Evolutionary conservation across 805 yeast species (phyloP), one percentile per base, ranked within the genome.

Genomic region (Candida parachauliodes): DNA sequence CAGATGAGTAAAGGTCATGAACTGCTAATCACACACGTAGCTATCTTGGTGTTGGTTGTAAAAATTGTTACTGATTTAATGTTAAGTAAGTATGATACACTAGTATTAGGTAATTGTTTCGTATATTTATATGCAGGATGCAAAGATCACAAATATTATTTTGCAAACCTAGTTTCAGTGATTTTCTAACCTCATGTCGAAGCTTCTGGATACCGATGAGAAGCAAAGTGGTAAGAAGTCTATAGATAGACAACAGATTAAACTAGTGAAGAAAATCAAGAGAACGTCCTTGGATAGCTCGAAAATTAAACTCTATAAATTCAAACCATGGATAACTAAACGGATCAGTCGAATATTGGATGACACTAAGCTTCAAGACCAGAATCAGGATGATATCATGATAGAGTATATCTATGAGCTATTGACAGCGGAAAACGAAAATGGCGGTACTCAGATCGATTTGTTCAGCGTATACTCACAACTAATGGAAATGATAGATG

Each of bases 311-410:
- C 43, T 58, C 32, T 45, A 40, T 0, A 58, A 69, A n/a, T 55
- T 75, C 3, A 54, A 59, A 34, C 43, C 44, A 11, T 76, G 79
- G 76, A 57, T 74, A 14, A 46, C 43, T 2, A 46, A 49, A 3
- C 46, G 53, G 34, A 39, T 74, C 21, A 51, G 59, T 11, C 49
- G 58, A 31, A 51, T 60, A 8, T 27, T 36, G 15, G 28, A 25
- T 7, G 49, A 74, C 6, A 28, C 10, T 28, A 28, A 16, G n/a
- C n/a, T n/a, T n/a, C n/a, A n/a, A n/a, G n/a, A 21, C 3, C 18
- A 23, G 9, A 76, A 76, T 0, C 78, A 72, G 32, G 81, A 76
- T 45, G 81, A 76, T 17, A 67, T 76, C 3, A 60, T 70, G 5
- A 55, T 62, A 2, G 77, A 70, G 27, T 74, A 71, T 39, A 50